Percentiles rank a stretch among this genome's conserved stretches.
These are phyloP conservation scores for Pezicula carpinea DNA, from an alignment of 2,329 filamentous ascomycete species.

Conservation along the genomic window DNA sequence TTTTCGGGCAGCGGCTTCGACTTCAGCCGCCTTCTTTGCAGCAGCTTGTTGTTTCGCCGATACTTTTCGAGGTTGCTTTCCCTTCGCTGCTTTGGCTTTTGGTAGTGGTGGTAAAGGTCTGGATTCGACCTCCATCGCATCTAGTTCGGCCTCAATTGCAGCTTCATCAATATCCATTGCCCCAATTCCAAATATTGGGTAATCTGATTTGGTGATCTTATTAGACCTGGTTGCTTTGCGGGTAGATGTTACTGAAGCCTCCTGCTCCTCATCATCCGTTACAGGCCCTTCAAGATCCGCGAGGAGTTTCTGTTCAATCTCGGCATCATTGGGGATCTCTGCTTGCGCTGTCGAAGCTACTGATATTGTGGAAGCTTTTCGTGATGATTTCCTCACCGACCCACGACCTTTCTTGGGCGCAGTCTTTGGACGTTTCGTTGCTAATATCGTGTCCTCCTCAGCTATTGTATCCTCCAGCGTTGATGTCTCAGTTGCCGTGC, in stretches of 20 bases:
- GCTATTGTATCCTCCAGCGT: slow-evolving; percentile 38
- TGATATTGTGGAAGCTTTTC: slow-evolving; percentile 45
- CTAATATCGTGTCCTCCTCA: slow-evolving; percentile 40
- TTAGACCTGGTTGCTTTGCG: slow-evolving; percentile 13
- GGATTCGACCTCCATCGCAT: slow-evolving; percentile 24
- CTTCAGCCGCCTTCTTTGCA: slow-evolving; percentile 20
- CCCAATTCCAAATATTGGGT: slow-evolving; percentile 21
- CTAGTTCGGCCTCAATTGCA: slow-evolving; percentile 25
- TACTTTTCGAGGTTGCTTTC: slow-evolving; percentile 23
- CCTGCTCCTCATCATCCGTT: slow-evolving; percentile 45
- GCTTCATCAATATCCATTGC: slow-evolving; percentile 23
- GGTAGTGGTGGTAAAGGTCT: slow-evolving; percentile 21
- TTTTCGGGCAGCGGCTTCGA: slow-evolving; percentile 9
- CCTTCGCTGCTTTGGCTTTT: slow-evolving; percentile 24
- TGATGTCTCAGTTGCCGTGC: slow-evolving; percentile 30
- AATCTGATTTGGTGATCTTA: slow-evolving; percentile 13
- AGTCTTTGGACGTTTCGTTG: slow-evolving; percentile 35
- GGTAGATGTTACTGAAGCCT: background rate
- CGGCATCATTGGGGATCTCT: slow-evolving; percentile 53
- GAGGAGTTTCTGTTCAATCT: slow-evolving; percentile 61
- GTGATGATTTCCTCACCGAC: slow-evolving; percentile 35
- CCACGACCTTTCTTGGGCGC: slow-evolving; percentile 41
- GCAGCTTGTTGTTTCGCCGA: slow-evolving; percentile 26
- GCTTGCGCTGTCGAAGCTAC: slow-evolving; percentile 42
- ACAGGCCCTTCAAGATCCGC: slow-evolving; percentile 56